Evolutionary conservation across 148 eudicot genomes (phyloP), one percentile per base, ranked within the genome.

Genomic region (Limonium bicolor): DNA sequence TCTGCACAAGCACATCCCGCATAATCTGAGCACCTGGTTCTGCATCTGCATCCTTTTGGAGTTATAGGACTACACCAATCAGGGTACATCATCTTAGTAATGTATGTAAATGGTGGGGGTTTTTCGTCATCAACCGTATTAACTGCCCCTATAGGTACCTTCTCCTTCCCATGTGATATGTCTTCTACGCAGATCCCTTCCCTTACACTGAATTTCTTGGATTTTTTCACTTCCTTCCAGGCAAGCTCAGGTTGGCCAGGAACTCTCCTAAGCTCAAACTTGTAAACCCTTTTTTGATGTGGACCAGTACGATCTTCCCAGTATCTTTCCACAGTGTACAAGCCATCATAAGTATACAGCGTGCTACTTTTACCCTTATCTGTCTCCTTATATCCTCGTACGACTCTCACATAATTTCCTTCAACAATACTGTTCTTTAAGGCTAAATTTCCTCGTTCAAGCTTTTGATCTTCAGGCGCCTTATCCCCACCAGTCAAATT

Each of bases 371-470:
- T 79, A 31, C 48, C 48, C 42, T 24, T 78, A 27, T 73, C 56
- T 6, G 56, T 55, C 60, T 77, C 96, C 48, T 72, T 82, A 40
- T 52, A 69, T 5, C 96, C 94, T 51, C 94, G 77, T n/a, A 79
- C 58, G 17, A 87, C 96, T 58, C 96, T 71, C 16, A 87, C 86
- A 1, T 67, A 62, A 56, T 65, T 79, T 64, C 50, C 53, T 14
- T 44, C 41, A 18, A 54, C 28, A 24, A 79, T 67, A 52, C 90
- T 78, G 51, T 82, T 87, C 38, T 65, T 65, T 39, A 87, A 32
- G 13, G 94, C 90, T 30, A 87, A 51, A 53, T 87, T 87, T 25
- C 86, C 96, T 42, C 81, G 65, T 55, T 69, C 90, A 46, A 87
- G 94, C 51, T 83, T 82, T 65, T 87, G 96, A 51, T 87, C 90